phyloP scores from a whole-genome alignment of 2,329 filamentous ascomycete species.

The Verticillium nonalfalfae region DNA sequence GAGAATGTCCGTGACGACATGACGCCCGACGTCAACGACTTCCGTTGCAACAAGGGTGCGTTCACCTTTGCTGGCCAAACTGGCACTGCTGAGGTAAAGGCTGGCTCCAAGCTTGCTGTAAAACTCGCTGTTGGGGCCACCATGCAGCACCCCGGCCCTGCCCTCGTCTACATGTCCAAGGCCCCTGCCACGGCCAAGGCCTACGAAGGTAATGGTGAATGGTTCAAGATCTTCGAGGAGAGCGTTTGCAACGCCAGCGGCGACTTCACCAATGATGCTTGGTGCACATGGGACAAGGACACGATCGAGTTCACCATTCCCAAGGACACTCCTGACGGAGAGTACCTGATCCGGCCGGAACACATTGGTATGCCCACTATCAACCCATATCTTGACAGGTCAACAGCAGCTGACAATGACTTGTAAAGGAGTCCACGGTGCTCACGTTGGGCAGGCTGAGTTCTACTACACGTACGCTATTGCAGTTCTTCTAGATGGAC shows the following conservation, averaged over 20 bases:
- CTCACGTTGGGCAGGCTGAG: slow-evolving; percentile 11
- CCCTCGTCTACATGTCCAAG: slow-evolving; percentile 34
- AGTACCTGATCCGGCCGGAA: slow-evolving; percentile 27
- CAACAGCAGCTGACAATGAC: background rate
- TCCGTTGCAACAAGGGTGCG: slow-evolving; percentile 15
- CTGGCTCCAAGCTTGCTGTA: slow-evolving; percentile 42
- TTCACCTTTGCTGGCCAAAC: slow-evolving; percentile 13
- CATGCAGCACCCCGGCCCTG: slow-evolving; percentile 38
- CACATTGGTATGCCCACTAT: slow-evolving; percentile 18
- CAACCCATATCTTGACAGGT: background rate
- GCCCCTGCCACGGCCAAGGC: slow-evolving; percentile 32
- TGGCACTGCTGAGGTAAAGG: slow-evolving; percentile 11
- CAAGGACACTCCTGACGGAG: slow-evolving; percentile 23
- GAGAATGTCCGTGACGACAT: slow-evolving; percentile 2
- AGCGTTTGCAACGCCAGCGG: slow-evolving; percentile 11
- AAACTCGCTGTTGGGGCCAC: slow-evolving; percentile 42
- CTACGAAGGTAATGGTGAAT: slow-evolving; percentile 38
- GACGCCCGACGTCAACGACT: slow-evolving; percentile 3
- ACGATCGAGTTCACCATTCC: slow-evolving; percentile 25
- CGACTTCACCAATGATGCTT: slow-evolving; percentile 14
- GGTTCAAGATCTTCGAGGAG: slow-evolving; percentile 17
- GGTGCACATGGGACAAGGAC: slow-evolving; percentile 14
- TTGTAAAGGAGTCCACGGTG: slow-evolving; percentile 10
- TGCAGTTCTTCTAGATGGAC: background rate
- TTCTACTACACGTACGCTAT: background rate